Evolutionary conservation across 164 flowering plant species (phyloP).

Genomic region (Aristolochia californica): DNA sequence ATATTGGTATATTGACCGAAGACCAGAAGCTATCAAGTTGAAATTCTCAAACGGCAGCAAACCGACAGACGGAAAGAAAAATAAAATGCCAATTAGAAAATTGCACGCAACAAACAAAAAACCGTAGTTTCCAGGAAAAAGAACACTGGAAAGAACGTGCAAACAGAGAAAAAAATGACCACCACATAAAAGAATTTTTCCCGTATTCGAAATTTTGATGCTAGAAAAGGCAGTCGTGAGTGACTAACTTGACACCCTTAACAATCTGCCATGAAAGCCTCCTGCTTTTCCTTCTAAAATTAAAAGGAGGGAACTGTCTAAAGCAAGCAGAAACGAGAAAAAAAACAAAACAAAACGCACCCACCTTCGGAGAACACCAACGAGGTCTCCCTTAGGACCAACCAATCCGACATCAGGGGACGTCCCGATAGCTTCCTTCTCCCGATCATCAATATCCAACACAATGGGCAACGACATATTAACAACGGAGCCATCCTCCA

Average conservation of each 20-base stretch:
- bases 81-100: too few species aligned
- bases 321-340: neutral
- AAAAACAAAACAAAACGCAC: slow-evolving; percentile 13
- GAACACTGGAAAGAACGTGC: too few species aligned
- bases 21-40: too few species aligned
- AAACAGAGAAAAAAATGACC: too few species aligned
- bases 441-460: slow-evolving; percentile 66
- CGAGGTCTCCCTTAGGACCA: slow-evolving; percentile 48
- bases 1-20: too few species aligned
- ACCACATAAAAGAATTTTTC: too few species aligned
- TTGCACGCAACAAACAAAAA: too few species aligned
- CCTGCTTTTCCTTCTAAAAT: neutral
- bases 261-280: neutral
- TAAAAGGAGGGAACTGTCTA: neutral
- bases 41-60: too few species aligned
- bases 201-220: neutral
- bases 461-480: slow-evolving; percentile 97
- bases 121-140: too few species aligned
- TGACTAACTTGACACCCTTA: neutral
- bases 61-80: too few species aligned
- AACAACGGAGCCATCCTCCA: slow-evolving; percentile 54
- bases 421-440: slow-evolving; percentile 51
- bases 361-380: slow-evolving; percentile 64
- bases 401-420: slow-evolving; percentile 46
- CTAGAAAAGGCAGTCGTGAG: neutral